Evolutionary conservation across 768 basidiomycete genomes (phyloP), one percentile per base, ranked within the genome.

Genomic region (Rickenella mellea): DNA sequence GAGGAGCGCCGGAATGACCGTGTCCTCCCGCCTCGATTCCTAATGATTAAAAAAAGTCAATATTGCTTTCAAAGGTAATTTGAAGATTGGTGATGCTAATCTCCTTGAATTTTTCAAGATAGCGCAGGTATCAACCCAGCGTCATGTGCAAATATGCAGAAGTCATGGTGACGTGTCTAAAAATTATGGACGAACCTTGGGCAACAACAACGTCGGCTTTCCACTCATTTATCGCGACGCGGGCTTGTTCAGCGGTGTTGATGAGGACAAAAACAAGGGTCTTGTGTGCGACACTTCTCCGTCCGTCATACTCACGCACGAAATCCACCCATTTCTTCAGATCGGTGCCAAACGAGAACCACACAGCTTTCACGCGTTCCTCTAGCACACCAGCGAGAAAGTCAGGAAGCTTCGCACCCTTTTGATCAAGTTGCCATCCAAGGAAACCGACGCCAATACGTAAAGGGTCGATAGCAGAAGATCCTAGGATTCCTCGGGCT

Each of bases 1-100:
- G 76, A 27, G 73, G 71, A 6, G 81, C 74, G 29, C 67, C 54
- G 17, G 60, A 48, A 36, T 68, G 60, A 6, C 83, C 85, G 59
- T 90, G 88, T 21, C 88, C 88, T 6, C 88, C 88, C 28, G 83
- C 74, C 60, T 91, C 88, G 43, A 68, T 74, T 4, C 87, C 87
- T 89, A 42, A 19, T 41, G 33, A 10, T 49, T 38, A 8, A 45
- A 42, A 22, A 35, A 17, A 38, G 15, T n/a, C n/a, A n/a, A n/a
- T n/a, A n/a, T 27, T 32, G 21, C n/a, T 24, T 28, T 26, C 30
- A n/a, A 7, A 32, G 30, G 24, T 12, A 10, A 17, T 36, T 17
- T 36, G 10, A 33, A 12, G 6, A n/a, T 19, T 21, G 9, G n/a
- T 27, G 24, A 22, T 14, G 27, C 37, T 26, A 24, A n/a, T 30